phyloP scores from a whole-genome alignment of 306 rosid species.

The Quercus rubra region DNA sequence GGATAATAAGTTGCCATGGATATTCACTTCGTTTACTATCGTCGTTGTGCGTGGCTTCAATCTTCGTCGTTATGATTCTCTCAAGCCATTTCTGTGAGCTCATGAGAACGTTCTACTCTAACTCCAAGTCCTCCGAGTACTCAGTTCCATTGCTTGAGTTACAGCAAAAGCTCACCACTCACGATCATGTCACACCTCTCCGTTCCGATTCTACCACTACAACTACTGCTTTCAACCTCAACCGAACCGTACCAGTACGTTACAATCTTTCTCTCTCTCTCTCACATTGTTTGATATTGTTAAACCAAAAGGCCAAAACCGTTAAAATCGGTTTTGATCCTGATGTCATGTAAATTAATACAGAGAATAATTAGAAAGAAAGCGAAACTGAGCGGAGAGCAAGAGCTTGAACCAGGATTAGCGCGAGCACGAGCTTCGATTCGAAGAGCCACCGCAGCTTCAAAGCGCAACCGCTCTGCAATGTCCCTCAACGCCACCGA shows the following conservation, averaged over 20 bases:
- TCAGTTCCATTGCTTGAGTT: slow-evolving; percentile 17
- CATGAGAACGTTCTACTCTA: neutral
- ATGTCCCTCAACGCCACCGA: slow-evolving; percentile 7
- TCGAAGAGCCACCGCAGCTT: slow-evolving; percentile 33
- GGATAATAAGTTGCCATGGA: neutral
- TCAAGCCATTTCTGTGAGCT: neutral
- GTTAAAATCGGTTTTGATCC: too few relatives aligned
- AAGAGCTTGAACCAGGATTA: slow-evolving; percentile 42
- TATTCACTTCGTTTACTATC: neutral
- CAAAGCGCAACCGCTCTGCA: slow-evolving; percentile 5
- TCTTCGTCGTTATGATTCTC: slow-evolving; percentile 8
- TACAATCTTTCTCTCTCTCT: neutral
- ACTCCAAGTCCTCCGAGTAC: neutral
- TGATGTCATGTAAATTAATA: too few relatives aligned
- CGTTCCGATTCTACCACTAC: neutral
- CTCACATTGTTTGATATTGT: too few relatives aligned
- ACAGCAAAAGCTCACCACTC: neutral
- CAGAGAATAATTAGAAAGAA: slow-evolving; percentile 6
- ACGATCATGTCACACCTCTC: neutral
- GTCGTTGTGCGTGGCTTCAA: slow-evolving; percentile 2
- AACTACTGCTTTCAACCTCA: neutral
- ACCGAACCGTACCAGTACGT: slow-evolving; percentile 10
- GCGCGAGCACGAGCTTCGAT: slow-evolving; percentile 45
- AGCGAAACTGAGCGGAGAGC: slow-evolving; percentile 7
- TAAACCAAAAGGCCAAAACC: too few relatives aligned